A percentile compares a stretch with the other conserved stretches of the same genome.
Conservation (phyloP, 495 filamentous ascomycete genomes). For the Jackrogersella multiformis region DNA sequence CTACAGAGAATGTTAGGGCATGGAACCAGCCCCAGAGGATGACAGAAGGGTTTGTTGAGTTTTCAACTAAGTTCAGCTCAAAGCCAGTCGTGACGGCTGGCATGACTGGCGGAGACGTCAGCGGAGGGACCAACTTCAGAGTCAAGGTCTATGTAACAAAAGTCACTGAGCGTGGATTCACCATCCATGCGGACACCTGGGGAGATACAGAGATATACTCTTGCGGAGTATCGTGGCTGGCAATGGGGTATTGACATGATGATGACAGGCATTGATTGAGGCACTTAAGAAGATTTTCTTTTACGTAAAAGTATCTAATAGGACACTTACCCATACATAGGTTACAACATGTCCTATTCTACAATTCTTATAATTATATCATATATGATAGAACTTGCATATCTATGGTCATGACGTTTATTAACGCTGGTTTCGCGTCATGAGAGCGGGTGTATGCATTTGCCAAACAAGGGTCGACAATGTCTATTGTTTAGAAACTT, state of each 20-base stretch:
- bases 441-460: no score
- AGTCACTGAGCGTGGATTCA: background rate
- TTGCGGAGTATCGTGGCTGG: constrained; percentile 20
- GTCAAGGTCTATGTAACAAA: constrained; percentile 6
- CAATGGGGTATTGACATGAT: constrained; percentile 13
- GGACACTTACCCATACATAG: no score
- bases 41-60: background rate
- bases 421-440: no score
- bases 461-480: no score
- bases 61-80: background rate
- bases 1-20: background rate
- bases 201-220: background rate
- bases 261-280: no score
- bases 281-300: no score
- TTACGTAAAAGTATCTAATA: no score
- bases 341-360: no score
- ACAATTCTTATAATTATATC: no score
- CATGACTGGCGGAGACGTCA: background rate
- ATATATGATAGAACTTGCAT: no score
- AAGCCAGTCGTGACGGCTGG: background rate
- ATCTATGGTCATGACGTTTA: no score
- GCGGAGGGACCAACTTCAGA: background rate
- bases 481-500: no score
- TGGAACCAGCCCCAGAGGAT: background rate
- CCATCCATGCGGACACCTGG: constrained; percentile 4